Percentiles rank a stretch among this genome's conserved stretches.
Conservation (phyloP, 2,329 filamentous ascomycete species). For the Penicillium sclerotigenum region DNA sequence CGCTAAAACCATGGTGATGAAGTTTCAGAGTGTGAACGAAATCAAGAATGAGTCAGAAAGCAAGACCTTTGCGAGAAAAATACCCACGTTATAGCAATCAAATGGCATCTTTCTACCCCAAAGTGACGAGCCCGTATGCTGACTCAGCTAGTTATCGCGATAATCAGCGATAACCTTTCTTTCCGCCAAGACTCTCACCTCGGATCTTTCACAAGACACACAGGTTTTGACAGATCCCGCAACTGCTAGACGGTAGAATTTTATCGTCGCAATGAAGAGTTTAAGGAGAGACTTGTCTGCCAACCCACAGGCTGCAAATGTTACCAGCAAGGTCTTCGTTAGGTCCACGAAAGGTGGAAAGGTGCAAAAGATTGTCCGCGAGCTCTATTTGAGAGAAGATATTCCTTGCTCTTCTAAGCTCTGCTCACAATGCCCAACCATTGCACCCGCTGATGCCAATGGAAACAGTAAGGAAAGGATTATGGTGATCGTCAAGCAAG, state of each 20-base stretch:
- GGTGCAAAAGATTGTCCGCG: constrained; percentile 96
- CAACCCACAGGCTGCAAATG: constrained; percentile 62
- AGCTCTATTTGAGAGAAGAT: constrained; percentile 92
- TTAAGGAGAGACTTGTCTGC: constrained; percentile 56
- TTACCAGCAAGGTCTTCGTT: constrained; percentile 94
- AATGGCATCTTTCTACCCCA: constrained; percentile 3
- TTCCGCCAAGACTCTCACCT: constrained; percentile 21
- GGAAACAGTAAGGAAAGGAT: constrained; percentile 59
- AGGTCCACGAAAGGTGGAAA: constrained; percentile 93
- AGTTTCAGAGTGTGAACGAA: not conserved
- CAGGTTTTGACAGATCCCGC: constrained; percentile 5
- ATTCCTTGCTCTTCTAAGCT: constrained; percentile 95
- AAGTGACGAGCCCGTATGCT: constrained; percentile 9
- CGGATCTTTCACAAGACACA: constrained; percentile 5
- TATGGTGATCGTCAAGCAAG: not conserved
- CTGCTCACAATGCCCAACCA: constrained; percentile 70
- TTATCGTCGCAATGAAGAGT: constrained; percentile 54
- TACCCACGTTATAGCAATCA: not conserved
- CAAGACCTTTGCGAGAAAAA: not conserved
- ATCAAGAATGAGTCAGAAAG: not conserved
- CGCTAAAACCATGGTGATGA: constrained; percentile 27
- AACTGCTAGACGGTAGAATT: constrained; percentile 12
- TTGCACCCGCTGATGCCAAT: constrained; percentile 73
- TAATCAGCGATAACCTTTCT: constrained; percentile 21
- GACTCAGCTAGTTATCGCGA: constrained; percentile 24